These are phyloP conservation scores for Acanthamoeba rhysodes DNA, from an alignment of 208 protist genomes.

Conservation along the genomic window DNA sequence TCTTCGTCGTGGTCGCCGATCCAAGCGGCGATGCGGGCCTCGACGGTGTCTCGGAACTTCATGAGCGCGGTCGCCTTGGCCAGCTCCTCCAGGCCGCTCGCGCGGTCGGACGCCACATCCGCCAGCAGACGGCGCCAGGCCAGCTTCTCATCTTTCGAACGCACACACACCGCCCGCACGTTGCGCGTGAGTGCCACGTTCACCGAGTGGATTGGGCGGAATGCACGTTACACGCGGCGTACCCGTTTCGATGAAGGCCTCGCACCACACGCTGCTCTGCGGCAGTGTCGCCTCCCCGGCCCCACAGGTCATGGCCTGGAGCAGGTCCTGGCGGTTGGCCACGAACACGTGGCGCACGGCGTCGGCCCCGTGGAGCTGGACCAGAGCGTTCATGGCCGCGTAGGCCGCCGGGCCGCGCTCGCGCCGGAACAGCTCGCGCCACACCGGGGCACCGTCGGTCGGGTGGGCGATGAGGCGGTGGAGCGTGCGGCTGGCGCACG, in stretches of 20 bases:
- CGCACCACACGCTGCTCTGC: background rate
- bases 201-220: too few relatives aligned
- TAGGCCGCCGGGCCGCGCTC: background rate
- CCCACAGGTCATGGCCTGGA: background rate
- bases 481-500: background rate
- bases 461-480: too few relatives aligned
- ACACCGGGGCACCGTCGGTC: background rate
- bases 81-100: background rate
- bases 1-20: background rate
- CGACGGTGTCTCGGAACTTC: background rate
- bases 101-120: background rate
- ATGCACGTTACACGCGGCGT: background rate
- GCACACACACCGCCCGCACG: too few relatives aligned
- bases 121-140: background rate
- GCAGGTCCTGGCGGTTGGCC: background rate
- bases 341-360: background rate
- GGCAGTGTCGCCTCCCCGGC: background rate
- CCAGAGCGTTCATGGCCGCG: background rate
- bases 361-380: background rate
- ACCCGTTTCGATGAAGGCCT: background rate
- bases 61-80: background rate
- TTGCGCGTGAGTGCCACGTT: too few relatives aligned
- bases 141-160: background rate
- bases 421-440: background rate
- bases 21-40: background rate